Conservation (phyloP, 2,329 filamentous ascomycete genomes). For the Xylariomycetidae sp. region DNA sequence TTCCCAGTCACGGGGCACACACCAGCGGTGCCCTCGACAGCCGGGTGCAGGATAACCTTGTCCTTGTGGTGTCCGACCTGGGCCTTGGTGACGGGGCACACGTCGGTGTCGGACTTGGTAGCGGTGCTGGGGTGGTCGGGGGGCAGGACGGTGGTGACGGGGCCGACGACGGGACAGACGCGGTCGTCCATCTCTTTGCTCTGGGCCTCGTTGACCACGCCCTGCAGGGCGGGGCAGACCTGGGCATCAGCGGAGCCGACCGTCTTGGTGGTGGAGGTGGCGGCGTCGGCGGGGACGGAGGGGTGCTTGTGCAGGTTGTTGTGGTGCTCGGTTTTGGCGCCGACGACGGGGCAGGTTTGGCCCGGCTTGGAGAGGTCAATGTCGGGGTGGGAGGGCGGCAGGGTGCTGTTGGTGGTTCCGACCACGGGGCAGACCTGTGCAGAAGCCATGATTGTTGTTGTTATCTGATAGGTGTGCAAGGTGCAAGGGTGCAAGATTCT, state of each 20-base stretch:
- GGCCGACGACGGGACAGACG: slow-evolving; percentile 37
- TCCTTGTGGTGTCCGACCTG: slow-evolving; percentile 38
- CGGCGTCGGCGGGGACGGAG: slow-evolving; percentile 23
- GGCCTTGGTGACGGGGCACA: slow-evolving; percentile 39
- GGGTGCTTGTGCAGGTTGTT: slow-evolving; percentile 36
- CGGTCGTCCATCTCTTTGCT: slow-evolving; percentile 36
- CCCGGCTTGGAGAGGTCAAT: slow-evolving; percentile 36
- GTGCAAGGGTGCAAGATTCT: too few relatives aligned
- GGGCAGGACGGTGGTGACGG: slow-evolving; percentile 37
- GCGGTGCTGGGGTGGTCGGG: slow-evolving; percentile 34
- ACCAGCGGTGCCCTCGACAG: slow-evolving; percentile 24
- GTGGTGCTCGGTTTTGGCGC: slow-evolving; percentile 38
- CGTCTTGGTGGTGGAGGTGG: slow-evolving; percentile 17
- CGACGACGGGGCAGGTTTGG: slow-evolving; percentile 36
- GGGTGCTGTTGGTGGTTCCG: slow-evolving; percentile 36
- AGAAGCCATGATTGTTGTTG: slow-evolving; percentile 20
- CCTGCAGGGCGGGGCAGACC: slow-evolving; percentile 32
- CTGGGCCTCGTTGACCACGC: slow-evolving; percentile 31
- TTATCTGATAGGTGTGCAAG: slow-evolving; percentile 2
- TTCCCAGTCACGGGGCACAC: slow-evolving; percentile 38
- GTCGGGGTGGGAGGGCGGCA: slow-evolving; percentile 35
- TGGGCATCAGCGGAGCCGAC: slow-evolving; percentile 29
- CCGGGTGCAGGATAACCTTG: slow-evolving; percentile 32
- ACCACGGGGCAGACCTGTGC: slow-evolving; percentile 35
- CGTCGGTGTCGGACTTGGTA: slow-evolving; percentile 22